Percentiles rank a stretch among this genome's conserved stretches.
Evolutionary conservation across 208 protist species (phyloP).

Genomic region (Acanthamoeba healyi): DNA sequence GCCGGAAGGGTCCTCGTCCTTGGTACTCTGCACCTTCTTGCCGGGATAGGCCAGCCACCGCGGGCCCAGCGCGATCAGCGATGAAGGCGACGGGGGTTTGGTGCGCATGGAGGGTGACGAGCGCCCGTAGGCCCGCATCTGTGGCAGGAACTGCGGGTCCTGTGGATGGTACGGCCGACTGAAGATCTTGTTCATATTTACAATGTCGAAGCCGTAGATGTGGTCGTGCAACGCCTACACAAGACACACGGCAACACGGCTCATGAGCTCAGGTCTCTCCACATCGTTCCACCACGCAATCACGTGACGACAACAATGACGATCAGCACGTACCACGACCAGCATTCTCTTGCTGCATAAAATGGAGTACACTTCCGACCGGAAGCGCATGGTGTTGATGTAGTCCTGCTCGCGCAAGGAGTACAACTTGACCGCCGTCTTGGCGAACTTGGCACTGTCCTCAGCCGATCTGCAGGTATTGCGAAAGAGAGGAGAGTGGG

Average conservation of each 20-base stretch:
- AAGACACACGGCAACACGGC: neutral
- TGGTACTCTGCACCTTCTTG: slow-evolving; percentile 47
- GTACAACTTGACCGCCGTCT: slow-evolving; percentile 66
- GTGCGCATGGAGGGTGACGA: slow-evolving; percentile 21
- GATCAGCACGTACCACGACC: slow-evolving; percentile 38
- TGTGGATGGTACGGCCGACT: slow-evolving; percentile 37
- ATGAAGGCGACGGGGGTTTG: neutral
- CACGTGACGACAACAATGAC: too few relatives aligned
- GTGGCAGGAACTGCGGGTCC: slow-evolving; percentile 27
- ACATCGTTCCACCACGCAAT: too few relatives aligned
- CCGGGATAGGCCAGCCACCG: slow-evolving; percentile 69
- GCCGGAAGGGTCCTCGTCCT: neutral
- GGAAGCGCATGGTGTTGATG: slow-evolving; percentile 71
- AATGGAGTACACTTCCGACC: slow-evolving; percentile 55
- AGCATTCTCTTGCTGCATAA: slow-evolving; percentile 70
- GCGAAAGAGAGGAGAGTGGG: too few relatives aligned
- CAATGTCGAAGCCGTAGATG: slow-evolving; percentile 69
- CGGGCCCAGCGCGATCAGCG: slow-evolving; percentile 42
- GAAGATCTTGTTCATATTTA: slow-evolving; percentile 74
- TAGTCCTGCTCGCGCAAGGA: slow-evolving; percentile 64
- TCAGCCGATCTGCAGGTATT: slow-evolving; percentile 23
- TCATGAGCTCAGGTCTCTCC: too few relatives aligned
- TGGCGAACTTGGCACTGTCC: slow-evolving; percentile 30
- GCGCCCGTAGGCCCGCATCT: slow-evolving; percentile 47
- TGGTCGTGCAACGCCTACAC: slow-evolving; percentile 36